A percentile compares a stretch with the other conserved stretches of the same genome.
Evolutionary conservation across 2,329 filamentous ascomycete species (phyloP).

Genomic region (Xylaria sp.): DNA sequence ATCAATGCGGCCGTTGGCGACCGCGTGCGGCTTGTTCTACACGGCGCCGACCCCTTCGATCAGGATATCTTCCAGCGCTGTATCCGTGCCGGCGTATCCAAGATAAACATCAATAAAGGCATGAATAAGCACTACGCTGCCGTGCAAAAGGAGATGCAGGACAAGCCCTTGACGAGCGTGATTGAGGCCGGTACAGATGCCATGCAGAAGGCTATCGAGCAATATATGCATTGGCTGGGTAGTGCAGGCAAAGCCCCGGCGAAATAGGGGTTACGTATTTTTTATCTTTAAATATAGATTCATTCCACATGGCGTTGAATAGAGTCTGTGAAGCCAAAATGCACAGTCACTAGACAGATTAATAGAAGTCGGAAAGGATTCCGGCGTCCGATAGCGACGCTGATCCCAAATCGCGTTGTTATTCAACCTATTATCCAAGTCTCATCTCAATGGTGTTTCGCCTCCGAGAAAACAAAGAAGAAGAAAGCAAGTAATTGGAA

Average conservation of each 20-base stretch:
- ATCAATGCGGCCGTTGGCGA: constrained; percentile 58
- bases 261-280: constrained; percentile 11
- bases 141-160: constrained; percentile 58
- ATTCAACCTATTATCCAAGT: background rate
- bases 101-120: constrained; percentile 65
- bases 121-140: constrained; percentile 61
- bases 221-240: constrained; percentile 59
- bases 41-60: constrained; percentile 61
- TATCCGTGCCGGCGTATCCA: constrained; percentile 59
- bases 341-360: too few relatives aligned
- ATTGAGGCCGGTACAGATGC: constrained; percentile 59
- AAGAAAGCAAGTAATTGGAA: background rate
- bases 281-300: constrained; percentile 4
- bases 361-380: too few relatives aligned
- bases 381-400: too few relatives aligned
- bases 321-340: too few relatives aligned
- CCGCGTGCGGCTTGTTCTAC: constrained; percentile 59
- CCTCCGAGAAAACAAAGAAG: background rate
- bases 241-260: constrained; percentile 57
- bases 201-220: constrained; percentile 62
- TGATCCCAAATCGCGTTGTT: too few relatives aligned
- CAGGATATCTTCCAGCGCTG: constrained; percentile 58
- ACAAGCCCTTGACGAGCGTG: constrained; percentile 59
- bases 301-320: background rate
- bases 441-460: background rate